Conservation (phyloP, 192 early-diverging fungal genomes). For the Coemansia guatemalensis region DNA sequence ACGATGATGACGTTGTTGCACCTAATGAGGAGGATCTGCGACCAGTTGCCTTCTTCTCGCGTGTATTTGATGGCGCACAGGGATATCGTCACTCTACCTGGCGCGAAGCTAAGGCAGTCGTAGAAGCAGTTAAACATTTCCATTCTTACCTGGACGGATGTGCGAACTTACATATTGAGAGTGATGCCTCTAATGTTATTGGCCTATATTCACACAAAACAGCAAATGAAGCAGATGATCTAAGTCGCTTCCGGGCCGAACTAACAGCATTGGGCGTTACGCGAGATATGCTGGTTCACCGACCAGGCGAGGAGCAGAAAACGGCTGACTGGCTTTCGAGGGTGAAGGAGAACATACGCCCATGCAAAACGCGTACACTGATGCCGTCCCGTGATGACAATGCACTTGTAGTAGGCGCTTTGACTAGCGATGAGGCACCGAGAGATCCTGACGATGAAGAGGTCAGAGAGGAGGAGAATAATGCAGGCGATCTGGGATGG, state of each 20-base stretch:
- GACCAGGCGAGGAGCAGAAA: background rate
- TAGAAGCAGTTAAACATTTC: slow-evolving; percentile 21
- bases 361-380: background rate
- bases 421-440: background rate
- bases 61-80: slow-evolving; percentile 12
- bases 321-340: slow-evolving; percentile 21
- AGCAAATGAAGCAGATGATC: slow-evolving; percentile 4
- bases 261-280: slow-evolving; percentile 12
- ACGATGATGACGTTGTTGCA: background rate
- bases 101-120: slow-evolving; percentile 16
- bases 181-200: slow-evolving; percentile 19
- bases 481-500: background rate
- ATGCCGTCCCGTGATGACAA: background rate
- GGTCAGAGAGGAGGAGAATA: no score
- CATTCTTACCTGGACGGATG: slow-evolving; percentile 30
- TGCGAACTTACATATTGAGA: slow-evolving; percentile 15
- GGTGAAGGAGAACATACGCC: background rate
- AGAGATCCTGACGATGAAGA: background rate
- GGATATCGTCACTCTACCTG: slow-evolving; percentile 10
- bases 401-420: slow-evolving; percentile 3
- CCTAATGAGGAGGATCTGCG: background rate
- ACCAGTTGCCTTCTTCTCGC: slow-evolving; percentile 25
- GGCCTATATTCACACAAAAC: slow-evolving; percentile 6
- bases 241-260: background rate
- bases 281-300: slow-evolving; percentile 15